These are phyloP conservation scores for Mortierella sp. DNA, from an alignment of 371 early-diverging fungal species.

Conservation along the genomic window DNA sequence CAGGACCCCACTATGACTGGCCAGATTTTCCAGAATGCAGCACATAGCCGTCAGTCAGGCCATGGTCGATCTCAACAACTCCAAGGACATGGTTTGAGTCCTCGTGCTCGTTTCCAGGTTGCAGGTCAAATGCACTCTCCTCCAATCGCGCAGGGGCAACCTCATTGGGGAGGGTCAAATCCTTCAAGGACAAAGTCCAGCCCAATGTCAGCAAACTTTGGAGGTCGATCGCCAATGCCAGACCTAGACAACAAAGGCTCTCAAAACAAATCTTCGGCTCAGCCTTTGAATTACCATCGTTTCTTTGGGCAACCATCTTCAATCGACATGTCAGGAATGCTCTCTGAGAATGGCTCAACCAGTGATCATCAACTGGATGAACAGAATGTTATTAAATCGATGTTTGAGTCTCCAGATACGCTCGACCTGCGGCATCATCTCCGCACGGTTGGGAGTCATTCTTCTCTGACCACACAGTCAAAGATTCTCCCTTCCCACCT, in stretches of 20 bases:
- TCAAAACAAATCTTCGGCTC: conserved; percentile 2
- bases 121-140: conserved; percentile 20
- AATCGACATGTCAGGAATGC: not conserved
- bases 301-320: conserved; percentile 22
- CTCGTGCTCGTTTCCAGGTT: conserved; percentile 34
- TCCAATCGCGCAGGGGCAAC: conserved; percentile 11
- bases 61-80: not conserved
- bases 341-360: not conserved
- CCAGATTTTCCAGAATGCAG: conserved; percentile 8
- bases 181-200: conserved; percentile 15
- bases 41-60: conserved; percentile 13
- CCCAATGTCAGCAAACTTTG: conserved; percentile 8
- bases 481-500: conserved; percentile 55
- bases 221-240: conserved; percentile 13
- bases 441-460: conserved; percentile 48
- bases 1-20: conserved; percentile 7
- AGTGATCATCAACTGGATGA: conserved; percentile 38
- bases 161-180: conserved; percentile 25
- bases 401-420: conserved; percentile 53
- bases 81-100: conserved; percentile 23
- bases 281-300: conserved; percentile 29
- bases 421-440: conserved; percentile 49
- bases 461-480: conserved; percentile 27
- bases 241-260: conserved; percentile 26
- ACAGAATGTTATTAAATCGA: conserved; percentile 52